Percentiles rank a stretch among this genome's conserved stretches.
phyloP scores from a whole-genome alignment of 257 asterid species.

The Apocynum venetum region DNA sequence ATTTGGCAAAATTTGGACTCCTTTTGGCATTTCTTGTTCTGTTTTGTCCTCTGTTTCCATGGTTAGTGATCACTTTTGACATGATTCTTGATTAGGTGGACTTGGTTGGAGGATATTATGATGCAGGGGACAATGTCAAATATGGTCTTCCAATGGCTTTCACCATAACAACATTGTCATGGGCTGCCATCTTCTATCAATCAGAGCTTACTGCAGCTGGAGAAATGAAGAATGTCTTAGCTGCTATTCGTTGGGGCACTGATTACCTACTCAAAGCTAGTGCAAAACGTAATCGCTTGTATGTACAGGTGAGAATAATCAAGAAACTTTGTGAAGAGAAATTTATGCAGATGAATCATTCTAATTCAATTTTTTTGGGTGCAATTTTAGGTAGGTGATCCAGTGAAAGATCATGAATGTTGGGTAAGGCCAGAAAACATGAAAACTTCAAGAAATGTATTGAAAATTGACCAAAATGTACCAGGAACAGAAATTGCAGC shows the following conservation, averaged over 20 bases:
- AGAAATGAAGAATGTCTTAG: constrained; percentile 40
- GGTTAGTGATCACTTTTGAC: no score
- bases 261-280: constrained; percentile 71
- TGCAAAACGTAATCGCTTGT: constrained; percentile 34
- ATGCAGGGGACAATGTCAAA: constrained; percentile 83
- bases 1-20: not conserved
- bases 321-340: not conserved
- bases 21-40: not conserved
- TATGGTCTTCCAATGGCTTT: constrained; percentile 86
- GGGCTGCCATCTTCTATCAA: constrained; percentile 53
- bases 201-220: constrained; percentile 56
- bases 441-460: constrained; percentile 55
- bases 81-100: constrained; percentile 44
- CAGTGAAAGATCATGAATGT: constrained; percentile 62
- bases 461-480: constrained; percentile 40
- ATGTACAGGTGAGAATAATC: constrained; percentile 45
- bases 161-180: constrained; percentile 64
- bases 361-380: not conserved
- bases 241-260: constrained; percentile 69
- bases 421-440: constrained; percentile 80
- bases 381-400: constrained; percentile 70
- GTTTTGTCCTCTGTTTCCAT: not conserved
- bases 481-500: constrained; percentile 89
- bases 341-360: not conserved
- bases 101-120: constrained; percentile 85